These are phyloP conservation scores for Dryadomyces quercivorus DNA, from an alignment of 2,329 filamentous ascomycete genomes.

Conservation along the genomic window DNA sequence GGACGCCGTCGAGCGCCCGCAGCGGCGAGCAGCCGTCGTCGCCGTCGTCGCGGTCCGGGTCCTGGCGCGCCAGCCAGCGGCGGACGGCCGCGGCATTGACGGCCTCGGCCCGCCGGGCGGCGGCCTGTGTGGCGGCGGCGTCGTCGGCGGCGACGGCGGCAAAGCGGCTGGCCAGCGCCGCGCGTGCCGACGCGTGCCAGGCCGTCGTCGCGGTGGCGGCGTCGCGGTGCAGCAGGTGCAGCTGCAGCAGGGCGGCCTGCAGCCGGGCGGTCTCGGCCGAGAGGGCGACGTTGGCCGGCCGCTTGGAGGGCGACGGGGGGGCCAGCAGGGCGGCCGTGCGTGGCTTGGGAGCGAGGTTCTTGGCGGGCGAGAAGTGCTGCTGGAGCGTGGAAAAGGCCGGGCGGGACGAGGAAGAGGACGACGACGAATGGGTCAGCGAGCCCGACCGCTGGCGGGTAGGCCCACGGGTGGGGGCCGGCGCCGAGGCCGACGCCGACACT, in stretches of 20 bases:
- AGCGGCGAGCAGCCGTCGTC: slow-evolving; percentile 22
- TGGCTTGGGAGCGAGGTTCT: slow-evolving; percentile 47
- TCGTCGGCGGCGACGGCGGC: slow-evolving; percentile 22
- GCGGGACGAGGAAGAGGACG: slow-evolving; percentile 23
- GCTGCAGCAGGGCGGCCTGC: slow-evolving; percentile 53
- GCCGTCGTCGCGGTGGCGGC: slow-evolving; percentile 25
- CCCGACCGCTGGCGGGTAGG: background rate
- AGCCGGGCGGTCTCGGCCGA: slow-evolving; percentile 45
- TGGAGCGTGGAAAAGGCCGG: slow-evolving; percentile 51
- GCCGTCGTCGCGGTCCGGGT: slow-evolving; percentile 16
- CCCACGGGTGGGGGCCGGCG: background rate
- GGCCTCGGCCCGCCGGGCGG: slow-evolving; percentile 33
- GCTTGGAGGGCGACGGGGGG: slow-evolving; percentile 48
- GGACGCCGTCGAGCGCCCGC: slow-evolving; percentile 42
- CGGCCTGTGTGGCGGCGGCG: slow-evolving; percentile 18
- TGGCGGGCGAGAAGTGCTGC: slow-evolving; percentile 56
- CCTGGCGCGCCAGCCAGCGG: slow-evolving; percentile 30
- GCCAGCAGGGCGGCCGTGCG: slow-evolving; percentile 44
- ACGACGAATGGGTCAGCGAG: background rate
- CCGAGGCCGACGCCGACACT: too few relatives aligned
- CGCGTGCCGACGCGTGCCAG: slow-evolving; percentile 46
- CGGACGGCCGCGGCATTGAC: slow-evolving; percentile 40
- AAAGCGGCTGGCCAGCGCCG: slow-evolving; percentile 32
- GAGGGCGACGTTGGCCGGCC: slow-evolving; percentile 45
- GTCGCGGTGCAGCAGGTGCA: slow-evolving; percentile 50